phyloP scores from a whole-genome alignment of 1,284 basidiomycete species.

The Cutaneotrichosporon mucoides region DNA sequence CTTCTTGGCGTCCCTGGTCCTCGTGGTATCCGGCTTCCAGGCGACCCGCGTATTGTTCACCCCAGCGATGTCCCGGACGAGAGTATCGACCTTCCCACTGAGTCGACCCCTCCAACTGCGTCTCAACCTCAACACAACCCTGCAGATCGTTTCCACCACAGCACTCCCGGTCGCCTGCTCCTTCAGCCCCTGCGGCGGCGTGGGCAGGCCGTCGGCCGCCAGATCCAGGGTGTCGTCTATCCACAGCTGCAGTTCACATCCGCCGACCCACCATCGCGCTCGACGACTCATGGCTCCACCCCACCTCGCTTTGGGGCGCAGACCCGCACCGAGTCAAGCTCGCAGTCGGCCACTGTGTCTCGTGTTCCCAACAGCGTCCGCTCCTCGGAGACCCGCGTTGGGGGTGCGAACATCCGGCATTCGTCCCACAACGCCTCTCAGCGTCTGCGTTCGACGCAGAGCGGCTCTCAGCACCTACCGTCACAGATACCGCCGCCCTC shows the following conservation, averaged over 20 bases:
- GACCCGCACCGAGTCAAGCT: background rate
- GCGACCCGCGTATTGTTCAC: conserved; percentile 2
- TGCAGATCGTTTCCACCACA: background rate
- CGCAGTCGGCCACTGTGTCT: background rate
- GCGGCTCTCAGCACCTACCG: too few species aligned
- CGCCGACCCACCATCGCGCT: background rate
- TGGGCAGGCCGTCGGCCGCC: background rate
- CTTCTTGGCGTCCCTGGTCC: background rate
- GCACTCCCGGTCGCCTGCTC: background rate
- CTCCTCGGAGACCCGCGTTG: too few species aligned
- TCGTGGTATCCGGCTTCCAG: background rate
- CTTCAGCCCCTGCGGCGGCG: background rate
- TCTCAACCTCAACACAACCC: background rate
- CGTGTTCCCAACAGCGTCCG: too few species aligned
- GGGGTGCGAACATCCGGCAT: too few species aligned
- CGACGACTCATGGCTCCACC: background rate
- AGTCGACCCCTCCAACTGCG: background rate
- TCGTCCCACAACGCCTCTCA: too few species aligned
- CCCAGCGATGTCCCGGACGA: conserved; percentile 1
- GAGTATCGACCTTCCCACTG: background rate
- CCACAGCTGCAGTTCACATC: background rate
- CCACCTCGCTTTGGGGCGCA: too few species aligned
- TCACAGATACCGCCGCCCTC: background rate
- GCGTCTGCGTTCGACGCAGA: too few species aligned
- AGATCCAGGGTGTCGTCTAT: background rate